Percentiles rank a stretch among this genome's conserved stretches.
Evolutionary conservation across 129 eudicot genomes (phyloP).

Genomic region (Oenanthe sinensis): DNA sequence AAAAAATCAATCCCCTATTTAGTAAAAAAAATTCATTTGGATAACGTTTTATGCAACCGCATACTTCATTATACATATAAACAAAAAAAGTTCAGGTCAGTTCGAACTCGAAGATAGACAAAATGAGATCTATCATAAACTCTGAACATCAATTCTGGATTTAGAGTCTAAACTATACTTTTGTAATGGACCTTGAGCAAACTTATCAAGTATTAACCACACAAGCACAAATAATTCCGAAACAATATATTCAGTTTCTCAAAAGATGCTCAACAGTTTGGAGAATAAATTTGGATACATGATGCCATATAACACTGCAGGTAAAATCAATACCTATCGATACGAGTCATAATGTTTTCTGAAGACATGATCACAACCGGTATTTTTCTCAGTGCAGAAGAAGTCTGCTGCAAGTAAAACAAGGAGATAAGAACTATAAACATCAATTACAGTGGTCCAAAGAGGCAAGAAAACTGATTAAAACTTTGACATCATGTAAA

Average conservation of each 20-base stretch:
- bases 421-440: neutral
- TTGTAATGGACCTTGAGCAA: no score
- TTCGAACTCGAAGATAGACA: neutral
- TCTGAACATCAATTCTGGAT: neutral
- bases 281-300: neutral
- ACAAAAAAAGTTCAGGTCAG: neutral
- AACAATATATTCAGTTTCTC: neutral
- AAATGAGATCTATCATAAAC: neutral
- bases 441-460: neutral
- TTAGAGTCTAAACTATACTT: neutral
- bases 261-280: neutral
- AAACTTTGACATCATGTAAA: neutral
- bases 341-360: conserved; percentile 70
- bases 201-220: no score
- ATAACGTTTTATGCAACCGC: neutral
- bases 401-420: conserved; percentile 43
- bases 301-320: neutral
- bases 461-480: neutral
- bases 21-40: neutral
- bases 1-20: neutral
- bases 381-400: conserved; percentile 48
- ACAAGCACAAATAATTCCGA: neutral
- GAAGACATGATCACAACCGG: conserved; percentile 98
- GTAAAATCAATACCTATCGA: conserved; percentile 56
- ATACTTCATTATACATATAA: neutral